phyloP scores from a whole-genome alignment of 192 early-diverging fungal genomes.

The Mortierella claussenii region DNA sequence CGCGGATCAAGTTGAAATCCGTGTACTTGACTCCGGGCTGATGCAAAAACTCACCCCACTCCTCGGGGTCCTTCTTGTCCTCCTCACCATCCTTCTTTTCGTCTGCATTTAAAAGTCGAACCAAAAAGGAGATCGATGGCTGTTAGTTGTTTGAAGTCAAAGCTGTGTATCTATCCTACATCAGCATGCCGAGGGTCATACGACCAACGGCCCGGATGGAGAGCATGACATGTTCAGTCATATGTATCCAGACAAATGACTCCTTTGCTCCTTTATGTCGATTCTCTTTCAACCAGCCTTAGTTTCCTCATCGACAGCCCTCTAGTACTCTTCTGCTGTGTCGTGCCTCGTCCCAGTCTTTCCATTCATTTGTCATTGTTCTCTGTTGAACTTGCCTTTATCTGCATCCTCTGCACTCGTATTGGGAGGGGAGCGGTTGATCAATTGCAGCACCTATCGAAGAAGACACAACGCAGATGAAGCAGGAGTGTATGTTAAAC shows the following conservation, averaged over 20 bases:
- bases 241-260: slow-evolving; percentile 10
- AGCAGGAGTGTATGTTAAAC: no score
- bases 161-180: no score
- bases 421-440: slow-evolving; percentile 83
- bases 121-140: not conserved
- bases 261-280: not conserved
- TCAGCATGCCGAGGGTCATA: not conserved
- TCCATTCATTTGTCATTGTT: not conserved
- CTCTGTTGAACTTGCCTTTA: slow-evolving; percentile 25
- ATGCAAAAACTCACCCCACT: slow-evolving; percentile 99
- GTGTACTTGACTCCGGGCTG: slow-evolving; percentile 96
- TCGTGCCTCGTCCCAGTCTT: no score
- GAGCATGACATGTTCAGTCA: not conserved
- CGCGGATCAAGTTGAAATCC: slow-evolving; percentile 96
- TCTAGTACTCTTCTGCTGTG: no score
- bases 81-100: slow-evolving; percentile 21
- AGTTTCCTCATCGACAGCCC: not conserved
- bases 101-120: not conserved
- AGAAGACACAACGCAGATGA: not conserved
- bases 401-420: slow-evolving; percentile 63
- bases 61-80: slow-evolving; percentile 63
- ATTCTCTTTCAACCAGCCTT: not conserved
- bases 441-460: slow-evolving; percentile 88
- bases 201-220: not conserved
- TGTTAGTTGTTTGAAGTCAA: not conserved